Evolutionary conservation across 73 alveolate species (phyloP).

Genomic region (Paramecium biaurelia): DNA sequence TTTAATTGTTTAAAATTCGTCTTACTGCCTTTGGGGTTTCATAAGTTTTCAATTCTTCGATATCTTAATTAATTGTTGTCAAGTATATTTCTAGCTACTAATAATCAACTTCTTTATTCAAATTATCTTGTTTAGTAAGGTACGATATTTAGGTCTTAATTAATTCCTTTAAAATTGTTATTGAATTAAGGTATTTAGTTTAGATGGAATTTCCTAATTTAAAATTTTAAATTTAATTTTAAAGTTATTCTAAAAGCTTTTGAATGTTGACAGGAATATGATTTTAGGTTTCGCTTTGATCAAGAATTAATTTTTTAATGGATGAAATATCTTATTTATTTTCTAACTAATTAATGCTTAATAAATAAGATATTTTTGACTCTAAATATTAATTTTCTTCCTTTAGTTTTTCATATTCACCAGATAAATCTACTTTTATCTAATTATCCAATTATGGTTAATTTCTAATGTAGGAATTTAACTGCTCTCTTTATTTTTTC

Average conservation of each 20-base stretch:
- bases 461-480: background rate
- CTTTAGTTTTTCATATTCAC: background rate
- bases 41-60: background rate
- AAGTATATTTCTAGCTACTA: background rate
- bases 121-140: background rate
- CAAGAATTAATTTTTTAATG: background rate
- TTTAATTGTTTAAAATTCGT: background rate
- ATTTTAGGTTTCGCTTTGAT: background rate
- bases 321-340: background rate
- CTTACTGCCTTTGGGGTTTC: conserved; percentile 40
- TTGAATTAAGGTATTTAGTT: background rate
- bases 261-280: background rate
- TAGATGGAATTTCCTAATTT: background rate
- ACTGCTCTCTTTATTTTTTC: background rate
- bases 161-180: background rate
- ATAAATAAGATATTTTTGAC: background rate
- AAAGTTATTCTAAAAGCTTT: background rate
- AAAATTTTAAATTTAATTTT: background rate
- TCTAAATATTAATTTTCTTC: background rate
- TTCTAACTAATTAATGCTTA: conserved; percentile 30
- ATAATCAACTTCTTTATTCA: background rate
- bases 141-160: background rate
- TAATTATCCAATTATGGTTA: background rate
- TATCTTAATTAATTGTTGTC: background rate
- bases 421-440: background rate